A percentile compares a stretch with the other conserved stretches of the same genome.
phyloP scores from a whole-genome alignment of 2,329 filamentous ascomycete species.

The Nannizziopsis arthrosporioides region DNA sequence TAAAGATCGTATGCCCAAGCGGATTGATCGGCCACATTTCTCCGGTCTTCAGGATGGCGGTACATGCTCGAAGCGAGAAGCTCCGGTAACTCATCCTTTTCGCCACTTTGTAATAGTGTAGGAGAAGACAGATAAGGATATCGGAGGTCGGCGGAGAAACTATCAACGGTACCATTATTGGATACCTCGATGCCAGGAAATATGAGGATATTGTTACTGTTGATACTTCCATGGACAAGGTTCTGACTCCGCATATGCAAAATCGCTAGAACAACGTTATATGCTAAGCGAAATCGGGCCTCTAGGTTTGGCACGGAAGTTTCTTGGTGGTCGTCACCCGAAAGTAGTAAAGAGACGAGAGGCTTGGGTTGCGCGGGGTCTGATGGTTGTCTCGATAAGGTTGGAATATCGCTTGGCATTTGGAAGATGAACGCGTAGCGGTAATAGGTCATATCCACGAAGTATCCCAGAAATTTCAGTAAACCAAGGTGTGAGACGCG shows the following conservation, averaged over 20 bases:
- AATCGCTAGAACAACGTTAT: slow-evolving; percentile 47
- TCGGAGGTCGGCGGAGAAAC: slow-evolving; percentile 33
- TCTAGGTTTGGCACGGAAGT: slow-evolving; percentile 45
- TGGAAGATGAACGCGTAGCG: slow-evolving; percentile 52
- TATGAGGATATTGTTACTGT: slow-evolving; percentile 53
- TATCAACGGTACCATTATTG: slow-evolving; percentile 18
- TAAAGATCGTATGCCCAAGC: slow-evolving; percentile 46
- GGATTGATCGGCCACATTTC: slow-evolving; percentile 28
- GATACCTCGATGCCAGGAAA: slow-evolving; percentile 34
- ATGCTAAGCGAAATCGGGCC: slow-evolving; percentile 50
- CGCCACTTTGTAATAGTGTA: slow-evolving; percentile 42
- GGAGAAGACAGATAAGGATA: slow-evolving; percentile 49
- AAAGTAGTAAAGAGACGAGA: slow-evolving; percentile 34
- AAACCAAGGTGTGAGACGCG: slow-evolving; percentile 33
- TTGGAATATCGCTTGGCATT: slow-evolving; percentile 41
- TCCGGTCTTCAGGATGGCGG: slow-evolving; percentile 44
- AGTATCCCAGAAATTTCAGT: slow-evolving; percentile 41
- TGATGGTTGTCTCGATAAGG: slow-evolving; percentile 32
- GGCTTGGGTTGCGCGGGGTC: slow-evolving; percentile 31
- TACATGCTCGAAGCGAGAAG: slow-evolving; percentile 46
- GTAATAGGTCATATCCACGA: slow-evolving; percentile 44
- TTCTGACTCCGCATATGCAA: slow-evolving; percentile 46
- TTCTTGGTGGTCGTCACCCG: slow-evolving; percentile 32
- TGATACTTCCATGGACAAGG: slow-evolving; percentile 51
- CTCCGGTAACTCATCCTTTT: slow-evolving; percentile 37